Evolutionary conservation across 495 filamentous ascomycete genomes (phyloP).

Genomic region (Penicilliopsis zonata): DNA sequence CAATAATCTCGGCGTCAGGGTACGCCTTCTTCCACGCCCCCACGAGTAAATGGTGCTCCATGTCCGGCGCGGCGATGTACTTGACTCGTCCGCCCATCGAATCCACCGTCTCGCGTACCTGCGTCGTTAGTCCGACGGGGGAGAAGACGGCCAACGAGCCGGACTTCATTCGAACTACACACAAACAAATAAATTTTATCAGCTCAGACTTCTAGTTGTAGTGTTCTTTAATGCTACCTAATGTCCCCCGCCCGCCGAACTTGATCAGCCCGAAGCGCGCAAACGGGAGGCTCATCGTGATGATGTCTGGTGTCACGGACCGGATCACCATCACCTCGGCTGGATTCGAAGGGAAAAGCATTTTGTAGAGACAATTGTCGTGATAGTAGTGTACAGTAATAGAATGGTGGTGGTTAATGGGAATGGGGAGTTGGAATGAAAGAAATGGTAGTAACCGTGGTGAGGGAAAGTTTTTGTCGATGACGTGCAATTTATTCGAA

Average conservation of each 20-base stretch:
- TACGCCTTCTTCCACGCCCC: constrained; percentile 70
- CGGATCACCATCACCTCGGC: constrained; percentile 79
- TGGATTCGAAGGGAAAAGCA: constrained; percentile 51
- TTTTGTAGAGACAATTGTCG: no score
- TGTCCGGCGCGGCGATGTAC: constrained; percentile 78
- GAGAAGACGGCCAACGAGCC: constrained; percentile 85
- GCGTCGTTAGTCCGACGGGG: constrained; percentile 68
- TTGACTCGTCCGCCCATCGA: constrained; percentile 58
- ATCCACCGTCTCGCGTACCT: constrained; percentile 55
- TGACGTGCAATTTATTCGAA: no score
- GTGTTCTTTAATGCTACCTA: constrained; percentile 42
- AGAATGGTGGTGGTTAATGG: no score
- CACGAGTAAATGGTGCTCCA: constrained; percentile 89
- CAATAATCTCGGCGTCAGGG: constrained; percentile 68
- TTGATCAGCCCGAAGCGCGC: constrained; percentile 66
- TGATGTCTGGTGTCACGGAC: constrained; percentile 62
- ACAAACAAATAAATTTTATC: neutral
- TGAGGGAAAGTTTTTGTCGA: no score
- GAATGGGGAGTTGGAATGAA: no score
- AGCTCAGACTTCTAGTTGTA: constrained; percentile 3
- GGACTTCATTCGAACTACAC: constrained; percentile 57
- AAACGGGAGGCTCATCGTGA: constrained; percentile 79
- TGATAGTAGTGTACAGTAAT: no score
- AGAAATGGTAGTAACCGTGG: no score
- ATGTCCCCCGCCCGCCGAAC: constrained; percentile 76